Evolutionary conservation across 345 rosid species (phyloP).

Genomic region (Lumnitzera racemosa): DNA sequence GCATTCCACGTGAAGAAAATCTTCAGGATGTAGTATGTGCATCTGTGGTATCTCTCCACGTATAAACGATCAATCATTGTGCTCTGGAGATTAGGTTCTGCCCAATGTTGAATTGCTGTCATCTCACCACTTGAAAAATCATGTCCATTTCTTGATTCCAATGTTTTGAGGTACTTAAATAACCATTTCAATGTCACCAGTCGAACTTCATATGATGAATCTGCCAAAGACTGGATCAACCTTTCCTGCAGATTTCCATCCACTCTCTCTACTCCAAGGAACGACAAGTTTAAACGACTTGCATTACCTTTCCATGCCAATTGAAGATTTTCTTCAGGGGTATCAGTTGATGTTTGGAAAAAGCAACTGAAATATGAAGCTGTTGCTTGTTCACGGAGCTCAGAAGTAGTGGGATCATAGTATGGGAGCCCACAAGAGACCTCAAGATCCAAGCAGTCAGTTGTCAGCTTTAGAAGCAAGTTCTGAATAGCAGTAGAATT

Average conservation of each 20-base stretch:
- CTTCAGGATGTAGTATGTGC: constrained; percentile 63
- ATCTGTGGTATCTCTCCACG: constrained; percentile 59
- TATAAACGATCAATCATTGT: constrained; percentile 50
- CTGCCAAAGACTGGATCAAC: constrained; percentile 53
- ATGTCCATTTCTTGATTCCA: constrained; percentile 22
- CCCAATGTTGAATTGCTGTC: constrained; percentile 51
- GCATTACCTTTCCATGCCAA: constrained; percentile 19
- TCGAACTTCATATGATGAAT: constrained; percentile 86
- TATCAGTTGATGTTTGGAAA: constrained; percentile 51
- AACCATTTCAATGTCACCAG: constrained; percentile 85
- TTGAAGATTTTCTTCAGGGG: constrained; percentile 29
- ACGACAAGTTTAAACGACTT: constrained; percentile 14
- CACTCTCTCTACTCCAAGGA: constrained; percentile 22
- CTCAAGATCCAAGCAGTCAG: constrained; percentile 55
- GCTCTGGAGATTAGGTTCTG: constrained; percentile 47
- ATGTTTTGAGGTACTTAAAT: constrained; percentile 50
- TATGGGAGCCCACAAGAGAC: constrained; percentile 46
- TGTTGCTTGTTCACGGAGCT: constrained; percentile 78
- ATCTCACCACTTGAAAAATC: constrained; percentile 27
- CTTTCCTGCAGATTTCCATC: constrained; percentile 41
- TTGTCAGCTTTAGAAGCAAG: constrained; percentile 59
- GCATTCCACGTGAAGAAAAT: constrained; percentile 76
- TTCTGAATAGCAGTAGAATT: constrained; percentile 30
- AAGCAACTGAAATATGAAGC: constrained; percentile 72
- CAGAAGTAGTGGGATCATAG: constrained; percentile 75